These are phyloP conservation scores for Cyberlindnera xishuangbannaensis DNA, from an alignment of 805 yeast genomes.

Conservation along the genomic window DNA sequence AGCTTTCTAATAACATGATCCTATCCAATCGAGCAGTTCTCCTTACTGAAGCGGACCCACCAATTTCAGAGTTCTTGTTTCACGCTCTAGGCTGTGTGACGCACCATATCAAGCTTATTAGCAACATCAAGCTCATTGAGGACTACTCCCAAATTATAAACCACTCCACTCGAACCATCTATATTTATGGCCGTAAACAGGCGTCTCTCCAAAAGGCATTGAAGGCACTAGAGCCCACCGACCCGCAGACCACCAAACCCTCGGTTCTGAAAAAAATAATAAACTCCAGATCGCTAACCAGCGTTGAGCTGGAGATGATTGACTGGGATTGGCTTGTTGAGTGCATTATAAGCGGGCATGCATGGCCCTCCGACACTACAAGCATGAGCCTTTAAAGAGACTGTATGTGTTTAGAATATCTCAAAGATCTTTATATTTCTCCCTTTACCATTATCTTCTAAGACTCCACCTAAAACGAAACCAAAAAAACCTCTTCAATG, in stretches of 20 bases:
- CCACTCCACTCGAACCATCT: constrained; percentile 1
- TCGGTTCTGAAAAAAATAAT: constrained; percentile 2
- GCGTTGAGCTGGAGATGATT: constrained; percentile 26
- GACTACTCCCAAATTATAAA: constrained; percentile 6
- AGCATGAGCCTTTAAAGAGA: constrained; percentile 1
- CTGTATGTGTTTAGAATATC: too few relatives aligned
- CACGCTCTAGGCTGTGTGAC: constrained; percentile 39
- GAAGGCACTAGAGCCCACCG: constrained; percentile 3
- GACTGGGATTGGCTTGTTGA: constrained; percentile 69
- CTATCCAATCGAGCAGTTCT: constrained; percentile 18
- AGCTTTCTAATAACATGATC: constrained; percentile 34
- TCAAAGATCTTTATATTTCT: too few relatives aligned
- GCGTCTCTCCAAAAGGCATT: constrained; percentile 2
- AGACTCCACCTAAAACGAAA: too few relatives aligned
- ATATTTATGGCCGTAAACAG: constrained; percentile 8
- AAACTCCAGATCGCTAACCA: neutral
- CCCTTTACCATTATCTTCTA: too few relatives aligned
- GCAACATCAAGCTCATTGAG: constrained; percentile 4
- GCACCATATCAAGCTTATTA: constrained; percentile 3
- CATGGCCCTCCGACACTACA: constrained; percentile 19
- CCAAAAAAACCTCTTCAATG: too few relatives aligned
- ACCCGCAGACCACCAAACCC: constrained; percentile 1
- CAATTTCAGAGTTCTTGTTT: constrained; percentile 36
- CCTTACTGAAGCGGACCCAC: constrained; percentile 20
- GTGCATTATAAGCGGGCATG: constrained; percentile 38